phyloP scores from a whole-genome alignment of 1,284 basidiomycete genomes.

The Butyriboletus appendiculatus region DNA sequence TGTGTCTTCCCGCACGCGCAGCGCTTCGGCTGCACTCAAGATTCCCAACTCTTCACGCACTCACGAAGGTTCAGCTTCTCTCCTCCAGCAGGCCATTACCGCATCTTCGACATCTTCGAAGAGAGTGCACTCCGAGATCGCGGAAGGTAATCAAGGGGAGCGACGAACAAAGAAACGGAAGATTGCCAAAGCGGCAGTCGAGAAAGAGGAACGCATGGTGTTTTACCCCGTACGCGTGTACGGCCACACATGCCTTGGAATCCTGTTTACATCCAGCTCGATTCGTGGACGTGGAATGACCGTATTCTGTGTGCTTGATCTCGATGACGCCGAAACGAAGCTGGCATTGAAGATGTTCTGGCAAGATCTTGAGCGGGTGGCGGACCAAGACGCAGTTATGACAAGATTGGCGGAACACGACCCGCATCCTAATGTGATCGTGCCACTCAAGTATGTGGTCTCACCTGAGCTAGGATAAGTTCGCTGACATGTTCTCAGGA shows the following conservation, averaged over 20 bases:
- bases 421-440: neutral
- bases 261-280: slow-evolving; percentile 10
- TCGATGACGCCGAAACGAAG: neutral
- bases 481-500: neutral
- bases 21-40: neutral
- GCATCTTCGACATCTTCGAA: neutral
- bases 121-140: neutral
- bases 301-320: slow-evolving; percentile 2
- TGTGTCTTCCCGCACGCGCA: neutral
- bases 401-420: neutral
- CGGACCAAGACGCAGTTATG: neutral
- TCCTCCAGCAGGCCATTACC: accelerated
- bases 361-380: slow-evolving; percentile 6
- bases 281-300: slow-evolving; percentile 11
- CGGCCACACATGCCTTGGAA: slow-evolving; percentile 2
- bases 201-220: no score
- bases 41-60: neutral
- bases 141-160: no score
- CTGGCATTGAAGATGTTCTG: slow-evolving; percentile 7
- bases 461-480: no score
- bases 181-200: no score
- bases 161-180: no score
- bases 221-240: neutral
- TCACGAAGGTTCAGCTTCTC: neutral
- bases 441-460: neutral